phyloP scores from a whole-genome alignment of 345 rosid species.

The Abelmoschus esculentus region DNA sequence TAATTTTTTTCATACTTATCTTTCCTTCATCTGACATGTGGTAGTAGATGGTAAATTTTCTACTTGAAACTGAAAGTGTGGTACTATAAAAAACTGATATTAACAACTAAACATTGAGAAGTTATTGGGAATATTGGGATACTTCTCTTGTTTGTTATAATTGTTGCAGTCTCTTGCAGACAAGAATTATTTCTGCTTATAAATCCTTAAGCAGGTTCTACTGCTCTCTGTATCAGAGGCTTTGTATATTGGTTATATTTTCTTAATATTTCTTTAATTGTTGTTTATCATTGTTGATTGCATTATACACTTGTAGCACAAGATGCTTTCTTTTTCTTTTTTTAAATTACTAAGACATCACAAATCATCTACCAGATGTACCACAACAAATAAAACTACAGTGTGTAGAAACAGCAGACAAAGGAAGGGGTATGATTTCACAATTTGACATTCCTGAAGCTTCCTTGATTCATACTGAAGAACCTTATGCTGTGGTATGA shows the following conservation, averaged over 20 bases:
- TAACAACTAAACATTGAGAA: no score
- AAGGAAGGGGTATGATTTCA: conserved; percentile 78
- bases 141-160: background rate
- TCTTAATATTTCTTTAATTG: background rate
- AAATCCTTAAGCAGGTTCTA: background rate
- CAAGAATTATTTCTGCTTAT: background rate
- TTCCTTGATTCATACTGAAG: conserved; percentile 59
- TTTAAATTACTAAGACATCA: background rate
- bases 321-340: background rate
- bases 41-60: no score
- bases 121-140: no score
- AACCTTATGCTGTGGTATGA: conserved; percentile 66
- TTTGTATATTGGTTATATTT: background rate
- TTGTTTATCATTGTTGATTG: conserved; percentile 2
- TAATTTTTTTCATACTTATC: background rate
- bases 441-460: conserved; percentile 54
- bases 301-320: background rate
- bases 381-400: conserved; percentile 29
- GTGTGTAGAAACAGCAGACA: conserved; percentile 43
- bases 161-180: background rate
- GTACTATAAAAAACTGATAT: no score
- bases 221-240: conserved; percentile 1
- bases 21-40: no score
- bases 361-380: conserved; percentile 35
- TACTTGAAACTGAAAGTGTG: no score